These are phyloP conservation scores for Chlorella variabilis DNA, from an alignment of 163 green algal species.

Conservation along the genomic window DNA sequence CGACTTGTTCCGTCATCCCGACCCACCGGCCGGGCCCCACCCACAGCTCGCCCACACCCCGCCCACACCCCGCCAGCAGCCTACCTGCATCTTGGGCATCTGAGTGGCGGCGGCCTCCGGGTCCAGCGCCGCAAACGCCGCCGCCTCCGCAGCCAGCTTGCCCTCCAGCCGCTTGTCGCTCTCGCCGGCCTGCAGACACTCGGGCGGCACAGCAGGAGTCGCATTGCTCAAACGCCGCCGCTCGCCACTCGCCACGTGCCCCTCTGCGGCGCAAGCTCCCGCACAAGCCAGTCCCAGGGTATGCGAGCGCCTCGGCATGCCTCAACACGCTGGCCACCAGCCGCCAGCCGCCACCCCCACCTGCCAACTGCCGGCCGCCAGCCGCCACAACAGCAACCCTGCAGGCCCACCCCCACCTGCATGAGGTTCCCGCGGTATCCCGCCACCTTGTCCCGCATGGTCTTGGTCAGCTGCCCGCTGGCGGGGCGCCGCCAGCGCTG, in stretches of 20 bases:
- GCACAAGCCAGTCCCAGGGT: too few relatives aligned
- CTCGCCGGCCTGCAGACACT: slow-evolving; percentile 57
- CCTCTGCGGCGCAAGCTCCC: too few relatives aligned
- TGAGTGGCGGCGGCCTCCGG: slow-evolving; percentile 69
- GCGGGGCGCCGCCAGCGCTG: slow-evolving; percentile 53
- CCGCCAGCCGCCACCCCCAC: too few relatives aligned
- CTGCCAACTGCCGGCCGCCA: too few relatives aligned
- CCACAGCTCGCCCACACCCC: not conserved
- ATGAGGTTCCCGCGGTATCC: slow-evolving; percentile 65
- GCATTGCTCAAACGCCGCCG: too few relatives aligned
- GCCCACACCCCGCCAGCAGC: not conserved
- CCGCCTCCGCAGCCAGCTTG: slow-evolving; percentile 58
- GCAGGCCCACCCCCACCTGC: too few relatives aligned
- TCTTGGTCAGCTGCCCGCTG: slow-evolving; percentile 54
- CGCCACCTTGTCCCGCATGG: slow-evolving; percentile 57
- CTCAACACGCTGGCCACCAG: too few relatives aligned
- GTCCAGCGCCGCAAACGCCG: slow-evolving; percentile 61
- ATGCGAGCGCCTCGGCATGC: too few relatives aligned
- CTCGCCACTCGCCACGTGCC: too few relatives aligned
- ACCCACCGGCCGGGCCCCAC: not conserved
- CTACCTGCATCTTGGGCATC: slow-evolving; percentile 82
- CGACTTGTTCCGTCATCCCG: too few relatives aligned
- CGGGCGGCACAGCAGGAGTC: too few relatives aligned
- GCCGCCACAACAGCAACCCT: too few relatives aligned
- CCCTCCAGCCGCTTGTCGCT: slow-evolving; percentile 61